Base-by-base conservation (phyloP, 2,329 filamentous ascomycete species). In the Nemania sp. region DNA sequence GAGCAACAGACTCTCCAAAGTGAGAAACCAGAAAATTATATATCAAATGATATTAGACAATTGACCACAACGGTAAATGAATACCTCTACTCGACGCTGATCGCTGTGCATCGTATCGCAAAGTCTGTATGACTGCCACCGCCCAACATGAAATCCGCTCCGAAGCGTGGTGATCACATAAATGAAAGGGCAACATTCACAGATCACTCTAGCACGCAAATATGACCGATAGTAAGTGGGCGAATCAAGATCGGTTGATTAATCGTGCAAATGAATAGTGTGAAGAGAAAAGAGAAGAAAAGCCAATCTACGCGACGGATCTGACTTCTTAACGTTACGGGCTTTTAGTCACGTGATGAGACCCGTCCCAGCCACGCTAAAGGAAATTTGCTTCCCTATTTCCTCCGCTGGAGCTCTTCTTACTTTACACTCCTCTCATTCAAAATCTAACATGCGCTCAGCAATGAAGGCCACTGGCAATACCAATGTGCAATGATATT, bases 171-270 rank as follows among this genome's bases (percentile, higher is more conserved):
- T 56, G 14, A 63, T 57, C 61, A 61, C 64, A 46, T 23, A 46
- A 43, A 24, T 6, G 31, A 55, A 54, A 49, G 57, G 64, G 63
- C 58, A 64, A 56, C 67, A 61, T 60, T 63, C 67, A 63, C 64
- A 61, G 52, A 80, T 47, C 75, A 56, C 55, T 83, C 79, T 83
- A 66, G 80, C 80, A 82, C 77, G 72, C 71, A 80, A 80, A 81
- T 82, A 80, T 83, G 80, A 83, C 80, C 80, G 75, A 75, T 66
- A 74, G 70, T 67, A 73, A 80, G 77, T 81, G 70, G 72, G 68
- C 52, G 70, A 74, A 64, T 80, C 70, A 67, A 72, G 66, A 73
- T 73, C 77, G 79, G 79, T 83, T 83, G 80, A 83, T 83, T 83
- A 77, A 77, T 81, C 73, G 78, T 82, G 80, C 80, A 51, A 45